Conservation (phyloP, 1,284 basidiomycete genomes). For the Fomitopsis pinicola region DNA sequence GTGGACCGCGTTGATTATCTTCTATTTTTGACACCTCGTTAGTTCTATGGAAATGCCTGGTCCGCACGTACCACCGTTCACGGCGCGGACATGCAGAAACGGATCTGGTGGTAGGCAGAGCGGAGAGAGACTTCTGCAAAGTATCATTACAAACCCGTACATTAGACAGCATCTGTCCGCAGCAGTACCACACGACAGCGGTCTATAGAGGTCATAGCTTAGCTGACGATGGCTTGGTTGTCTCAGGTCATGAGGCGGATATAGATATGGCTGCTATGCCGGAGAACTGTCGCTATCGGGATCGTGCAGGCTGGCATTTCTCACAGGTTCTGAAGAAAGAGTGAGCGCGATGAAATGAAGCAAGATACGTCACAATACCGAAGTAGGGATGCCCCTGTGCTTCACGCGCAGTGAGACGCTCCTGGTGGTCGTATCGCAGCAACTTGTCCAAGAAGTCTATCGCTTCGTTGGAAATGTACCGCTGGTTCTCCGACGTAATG, state of each 20-base stretch:
- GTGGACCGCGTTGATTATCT: constrained; percentile 2
- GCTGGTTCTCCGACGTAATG: constrained; percentile 93
- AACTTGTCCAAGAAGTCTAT: constrained; percentile 96
- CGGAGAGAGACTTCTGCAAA: not conserved
- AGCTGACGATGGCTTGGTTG: not conserved
- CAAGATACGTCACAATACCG: constrained; percentile 40
- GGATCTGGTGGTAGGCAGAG: not conserved
- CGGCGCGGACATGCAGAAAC: not conserved
- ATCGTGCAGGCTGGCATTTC: constrained; percentile 45
- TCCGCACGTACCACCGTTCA: not conserved
- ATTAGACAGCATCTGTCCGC: constrained; percentile 6
- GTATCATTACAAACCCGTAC: constrained; percentile 7
- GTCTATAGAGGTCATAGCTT: constrained; percentile 6
- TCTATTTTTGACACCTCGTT: not conserved
- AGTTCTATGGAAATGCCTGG: not conserved
- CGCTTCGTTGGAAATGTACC: constrained; percentile 97
- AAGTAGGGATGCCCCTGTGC: constrained; percentile 90
- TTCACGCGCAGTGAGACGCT: constrained; percentile 90
- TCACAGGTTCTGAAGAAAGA: constrained; percentile 50
- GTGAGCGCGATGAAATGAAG: constrained; percentile 18
- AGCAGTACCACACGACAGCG: constrained; percentile 7
- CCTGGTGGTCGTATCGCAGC: constrained; percentile 95
- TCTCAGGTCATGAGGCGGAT: not conserved
- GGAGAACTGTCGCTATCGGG: constrained; percentile 77
- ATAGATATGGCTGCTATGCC: constrained; percentile 32